Evolutionary conservation across 2,329 filamentous ascomycete genomes (phyloP), one percentile per base, ranked within the genome.

Genomic region (Zymoseptoria tritici): DNA sequence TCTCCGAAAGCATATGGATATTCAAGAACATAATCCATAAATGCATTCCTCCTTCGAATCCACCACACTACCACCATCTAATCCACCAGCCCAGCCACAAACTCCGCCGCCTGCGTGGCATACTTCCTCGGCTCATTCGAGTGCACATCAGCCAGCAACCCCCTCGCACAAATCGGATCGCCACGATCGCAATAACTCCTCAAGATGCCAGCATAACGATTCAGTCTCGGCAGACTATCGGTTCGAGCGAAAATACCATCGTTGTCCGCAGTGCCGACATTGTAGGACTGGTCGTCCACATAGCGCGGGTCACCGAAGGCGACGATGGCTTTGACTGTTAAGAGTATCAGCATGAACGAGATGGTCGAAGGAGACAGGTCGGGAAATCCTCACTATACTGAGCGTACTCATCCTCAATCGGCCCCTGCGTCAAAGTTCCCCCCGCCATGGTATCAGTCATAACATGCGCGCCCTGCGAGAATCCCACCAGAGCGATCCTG

Each of bases 301-400:
- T 70, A 70, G 2, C 69, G 64, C 7, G 74, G 74, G 57, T 76
- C 74, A 9, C 73, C 74, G 67, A 76, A 74, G 50, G 72, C 67
- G n/a, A 72, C 66, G 19, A 72, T 67, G 20, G 71, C 73, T n/a
- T 69, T 62, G 54, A 73, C 69, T 72, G 49, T 58, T 1, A 13
- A 29, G 8, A 53, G 24, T 22, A 31, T 29, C 42, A 31, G 26
- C 26, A 16, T 16, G 1, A 5, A 13, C 36, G 36, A 42, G 4
- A 2, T 9, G 7, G 16, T 19, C 2, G n/a, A n/a, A n/a, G n/a
- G n/a, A n/a, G n/a, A n/a, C n/a, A n/a, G n/a, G n/a, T n/a, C n/a
- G n/a, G n/a, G n/a, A n/a, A n/a, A n/a, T n/a, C n/a, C n/a, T n/a
- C n/a, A 22, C 21, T 22, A 55, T 70, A 66, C 13, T 67, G 66